These are phyloP conservation scores for barrel medic (Medicago truncatula) DNA, from an alignment of 306 rosid species.

Conservation along the genomic window DNA sequence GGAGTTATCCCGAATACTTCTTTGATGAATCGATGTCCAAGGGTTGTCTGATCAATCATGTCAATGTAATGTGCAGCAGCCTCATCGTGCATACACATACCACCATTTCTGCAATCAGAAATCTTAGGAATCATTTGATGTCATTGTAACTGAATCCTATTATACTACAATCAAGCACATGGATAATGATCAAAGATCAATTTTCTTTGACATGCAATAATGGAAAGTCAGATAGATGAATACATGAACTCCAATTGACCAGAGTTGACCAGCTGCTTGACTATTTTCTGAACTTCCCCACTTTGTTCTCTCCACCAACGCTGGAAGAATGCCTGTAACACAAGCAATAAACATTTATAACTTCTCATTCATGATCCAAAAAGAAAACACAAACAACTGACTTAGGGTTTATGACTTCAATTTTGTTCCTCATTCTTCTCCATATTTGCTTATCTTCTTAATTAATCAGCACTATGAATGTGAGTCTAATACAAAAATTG, in stretches of 20 bases:
- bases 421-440: background rate
- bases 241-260: conserved; percentile 91
- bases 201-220: conserved; percentile 1
- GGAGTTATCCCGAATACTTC: conserved; percentile 66
- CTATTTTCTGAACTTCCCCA: conserved; percentile 51
- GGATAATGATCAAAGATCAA: background rate
- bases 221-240: background rate
- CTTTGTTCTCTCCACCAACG: conserved; percentile 90
- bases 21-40: conserved; percentile 78
- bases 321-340: conserved; percentile 74
- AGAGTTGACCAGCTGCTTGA: conserved; percentile 65
- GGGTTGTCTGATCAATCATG: conserved; percentile 94
- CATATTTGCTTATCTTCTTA: background rate
- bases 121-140: conserved; percentile 11
- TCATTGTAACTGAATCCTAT: conserved; percentile 6
- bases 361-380: background rate
- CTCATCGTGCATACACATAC: conserved; percentile 93
- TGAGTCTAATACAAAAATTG: background rate
- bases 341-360: background rate
- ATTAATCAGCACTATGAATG: background rate
- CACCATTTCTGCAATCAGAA: conserved; percentile 76
- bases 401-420: background rate
- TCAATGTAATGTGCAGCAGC: conserved; percentile 85
- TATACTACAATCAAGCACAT: conserved; percentile 9
- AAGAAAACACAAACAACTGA: background rate